Conservation (phyloP, 2,329 filamentous ascomycete species). For the Chaetomiaceae sp. region DNA sequence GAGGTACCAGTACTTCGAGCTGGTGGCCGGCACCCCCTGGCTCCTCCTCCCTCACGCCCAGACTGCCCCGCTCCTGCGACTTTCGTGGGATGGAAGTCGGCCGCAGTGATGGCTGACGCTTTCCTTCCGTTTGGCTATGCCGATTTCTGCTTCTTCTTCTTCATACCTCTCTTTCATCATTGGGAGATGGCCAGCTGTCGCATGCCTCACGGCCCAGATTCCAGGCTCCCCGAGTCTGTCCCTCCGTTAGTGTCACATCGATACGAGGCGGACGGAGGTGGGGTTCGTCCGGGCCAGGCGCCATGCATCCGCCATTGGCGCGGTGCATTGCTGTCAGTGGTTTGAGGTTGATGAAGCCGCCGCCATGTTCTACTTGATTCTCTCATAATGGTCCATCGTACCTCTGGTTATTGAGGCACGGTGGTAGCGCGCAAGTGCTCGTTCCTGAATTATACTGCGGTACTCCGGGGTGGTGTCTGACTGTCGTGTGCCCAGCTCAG, state of each 20-base stretch:
- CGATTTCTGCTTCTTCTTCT: no score
- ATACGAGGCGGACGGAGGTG: slow-evolving; percentile 11
- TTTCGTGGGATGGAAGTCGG: no score
- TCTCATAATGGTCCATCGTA: no score
- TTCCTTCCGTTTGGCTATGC: neutral
- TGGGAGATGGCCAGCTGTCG: no score
- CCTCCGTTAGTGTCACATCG: neutral
- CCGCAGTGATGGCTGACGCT: slow-evolving; percentile 15
- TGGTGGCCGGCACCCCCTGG: slow-evolving; percentile 2
- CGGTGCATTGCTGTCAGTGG: neutral
- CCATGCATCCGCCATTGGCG: neutral
- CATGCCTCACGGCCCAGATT: neutral
- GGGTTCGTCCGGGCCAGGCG: slow-evolving; percentile 17
- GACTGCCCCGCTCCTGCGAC: slow-evolving; percentile 12
- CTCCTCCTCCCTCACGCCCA: neutral
- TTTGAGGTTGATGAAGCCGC: no score
- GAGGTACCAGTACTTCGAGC: slow-evolving; percentile 28
- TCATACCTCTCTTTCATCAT: neutral
- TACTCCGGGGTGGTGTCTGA: neutral
- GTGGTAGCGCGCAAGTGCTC: neutral
- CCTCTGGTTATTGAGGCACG: neutral
- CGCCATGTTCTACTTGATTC: no score
- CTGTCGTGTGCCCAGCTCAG: neutral
- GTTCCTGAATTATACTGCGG: neutral
- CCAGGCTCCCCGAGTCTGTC: neutral